Evolutionary conservation across 2,329 filamentous ascomycete species (phyloP).

Genomic region (Aspergillus arachidicola): DNA sequence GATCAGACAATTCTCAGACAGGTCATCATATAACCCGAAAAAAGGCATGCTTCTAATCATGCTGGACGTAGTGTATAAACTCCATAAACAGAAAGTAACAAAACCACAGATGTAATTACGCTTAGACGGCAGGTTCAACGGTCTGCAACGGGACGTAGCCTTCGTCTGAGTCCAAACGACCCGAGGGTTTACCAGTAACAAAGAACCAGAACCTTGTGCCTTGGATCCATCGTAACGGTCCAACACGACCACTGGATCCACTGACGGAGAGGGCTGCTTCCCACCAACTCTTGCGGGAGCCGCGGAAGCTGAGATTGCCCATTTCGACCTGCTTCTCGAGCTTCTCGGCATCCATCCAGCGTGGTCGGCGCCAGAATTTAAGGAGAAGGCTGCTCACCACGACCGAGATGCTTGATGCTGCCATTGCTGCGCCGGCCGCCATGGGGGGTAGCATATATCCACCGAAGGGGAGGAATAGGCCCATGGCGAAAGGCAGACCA

Average conservation of each 20-base stretch:
- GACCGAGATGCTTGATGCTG: conserved; percentile 84
- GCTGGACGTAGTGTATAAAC: conserved; percentile 4
- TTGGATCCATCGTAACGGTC: conserved; percentile 22
- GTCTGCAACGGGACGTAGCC: conserved; percentile 51
- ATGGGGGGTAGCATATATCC: conserved; percentile 82
- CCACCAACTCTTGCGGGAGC: conserved; percentile 34
- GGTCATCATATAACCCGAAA: background rate
- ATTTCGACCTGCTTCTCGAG: conserved; percentile 60
- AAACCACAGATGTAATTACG: background rate
- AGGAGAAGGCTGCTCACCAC: conserved; percentile 81
- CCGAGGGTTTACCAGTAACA: conserved; percentile 29
- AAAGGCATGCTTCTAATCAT: background rate
- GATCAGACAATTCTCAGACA: background rate
- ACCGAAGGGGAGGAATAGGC: conserved; percentile 87
- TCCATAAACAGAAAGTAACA: conserved; percentile 6
- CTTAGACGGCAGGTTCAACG: conserved; percentile 39
- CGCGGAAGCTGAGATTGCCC: conserved; percentile 24
- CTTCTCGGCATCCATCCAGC: conserved; percentile 78
- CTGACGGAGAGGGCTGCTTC: conserved; percentile 28
- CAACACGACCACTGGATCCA: conserved; percentile 19
- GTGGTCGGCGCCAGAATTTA: conserved; percentile 81
- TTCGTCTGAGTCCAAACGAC: conserved; percentile 33
- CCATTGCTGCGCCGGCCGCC: conserved; percentile 94
- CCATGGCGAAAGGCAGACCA: conserved; percentile 95
- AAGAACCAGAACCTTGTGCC: conserved; percentile 30